Percentiles rank a stretch among this genome's conserved stretches.
phyloP scores from a whole-genome alignment of 2,329 filamentous ascomycete genomes.

The Paracamarosporium sp. region DNA sequence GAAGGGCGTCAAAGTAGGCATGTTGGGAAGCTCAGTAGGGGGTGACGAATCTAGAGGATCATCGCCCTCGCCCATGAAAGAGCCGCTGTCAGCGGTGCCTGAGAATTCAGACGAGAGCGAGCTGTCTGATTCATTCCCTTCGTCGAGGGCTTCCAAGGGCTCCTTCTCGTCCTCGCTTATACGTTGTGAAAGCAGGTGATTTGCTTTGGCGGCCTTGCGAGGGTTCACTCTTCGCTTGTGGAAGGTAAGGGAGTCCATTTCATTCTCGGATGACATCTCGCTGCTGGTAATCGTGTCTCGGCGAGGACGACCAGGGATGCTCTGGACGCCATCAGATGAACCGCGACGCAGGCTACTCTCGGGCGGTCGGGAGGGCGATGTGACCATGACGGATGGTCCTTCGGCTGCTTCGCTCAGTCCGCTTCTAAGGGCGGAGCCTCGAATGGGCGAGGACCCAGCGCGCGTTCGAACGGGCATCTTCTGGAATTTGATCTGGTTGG shows the following conservation, averaged over 20 bases:
- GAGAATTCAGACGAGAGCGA: conserved; percentile 49
- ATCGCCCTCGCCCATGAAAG: conserved; percentile 71
- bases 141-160: conserved; percentile 48
- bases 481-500: conserved; percentile 91
- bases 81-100: conserved; percentile 66
- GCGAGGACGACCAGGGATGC: conserved; percentile 71
- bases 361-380: conserved; percentile 60
- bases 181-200: conserved; percentile 61
- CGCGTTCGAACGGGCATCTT: conserved; percentile 91
- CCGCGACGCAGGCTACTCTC: conserved; percentile 64
- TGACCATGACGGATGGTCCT: conserved; percentile 58
- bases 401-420: conserved; percentile 61
- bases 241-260: conserved; percentile 72
- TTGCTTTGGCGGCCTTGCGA: conserved; percentile 61
- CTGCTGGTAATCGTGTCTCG: conserved; percentile 82
- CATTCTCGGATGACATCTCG: conserved; percentile 83
- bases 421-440: conserved; percentile 57
- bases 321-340: conserved; percentile 74
- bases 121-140: conserved; percentile 48
- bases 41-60: conserved; percentile 64
- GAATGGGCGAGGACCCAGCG: conserved; percentile 84
- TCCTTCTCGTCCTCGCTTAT: conserved; percentile 56
- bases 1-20: conserved; percentile 51
- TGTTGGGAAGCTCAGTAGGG: conserved; percentile 51
- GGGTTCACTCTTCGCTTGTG: conserved; percentile 69